A percentile compares a stretch with the other conserved stretches of the same genome.
These are phyloP conservation scores for Nepenthes gracilis DNA, from an alignment of 148 eudicot genomes.

Conservation along the genomic window DNA sequence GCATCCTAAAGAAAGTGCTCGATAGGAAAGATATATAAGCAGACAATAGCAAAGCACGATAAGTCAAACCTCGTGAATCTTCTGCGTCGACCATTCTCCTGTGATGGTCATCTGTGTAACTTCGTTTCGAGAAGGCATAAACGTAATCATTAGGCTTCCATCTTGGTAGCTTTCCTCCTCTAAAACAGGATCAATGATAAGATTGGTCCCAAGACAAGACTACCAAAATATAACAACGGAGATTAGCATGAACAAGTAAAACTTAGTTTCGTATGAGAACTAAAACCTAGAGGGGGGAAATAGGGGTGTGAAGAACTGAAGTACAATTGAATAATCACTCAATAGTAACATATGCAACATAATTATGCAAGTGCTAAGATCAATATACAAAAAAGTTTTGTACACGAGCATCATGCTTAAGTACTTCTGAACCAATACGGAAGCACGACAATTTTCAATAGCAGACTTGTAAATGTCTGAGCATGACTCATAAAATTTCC, in stretches of 20 bases:
- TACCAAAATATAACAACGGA: constrained; percentile 11
- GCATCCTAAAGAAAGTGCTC: neutral
- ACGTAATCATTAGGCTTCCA: constrained; percentile 71
- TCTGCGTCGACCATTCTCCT: constrained; percentile 87
- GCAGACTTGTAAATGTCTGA: too few relatives aligned
- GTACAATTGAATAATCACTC: too few relatives aligned
- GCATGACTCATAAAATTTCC: too few relatives aligned
- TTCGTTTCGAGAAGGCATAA: constrained; percentile 80
- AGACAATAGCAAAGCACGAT: neutral
- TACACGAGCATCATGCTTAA: too few relatives aligned
- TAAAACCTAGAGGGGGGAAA: neutral
- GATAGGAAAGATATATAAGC: neutral
- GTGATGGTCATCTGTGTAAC: constrained; percentile 78
- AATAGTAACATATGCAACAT: too few relatives aligned
- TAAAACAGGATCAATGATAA: constrained; percentile 76
- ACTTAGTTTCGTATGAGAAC: neutral
- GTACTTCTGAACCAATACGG: too few relatives aligned
- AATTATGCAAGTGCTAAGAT: too few relatives aligned
- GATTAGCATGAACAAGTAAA: neutral
- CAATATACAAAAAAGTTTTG: too few relatives aligned
- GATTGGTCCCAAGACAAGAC: constrained; percentile 75
- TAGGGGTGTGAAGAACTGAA: neutral
- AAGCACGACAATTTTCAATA: too few relatives aligned
- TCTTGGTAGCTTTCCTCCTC: constrained; percentile 91
- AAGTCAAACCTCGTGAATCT: constrained; percentile 69